Evolutionary conservation across 345 rosid genomes (phyloP).

Genomic region (Firmiana major): DNA sequence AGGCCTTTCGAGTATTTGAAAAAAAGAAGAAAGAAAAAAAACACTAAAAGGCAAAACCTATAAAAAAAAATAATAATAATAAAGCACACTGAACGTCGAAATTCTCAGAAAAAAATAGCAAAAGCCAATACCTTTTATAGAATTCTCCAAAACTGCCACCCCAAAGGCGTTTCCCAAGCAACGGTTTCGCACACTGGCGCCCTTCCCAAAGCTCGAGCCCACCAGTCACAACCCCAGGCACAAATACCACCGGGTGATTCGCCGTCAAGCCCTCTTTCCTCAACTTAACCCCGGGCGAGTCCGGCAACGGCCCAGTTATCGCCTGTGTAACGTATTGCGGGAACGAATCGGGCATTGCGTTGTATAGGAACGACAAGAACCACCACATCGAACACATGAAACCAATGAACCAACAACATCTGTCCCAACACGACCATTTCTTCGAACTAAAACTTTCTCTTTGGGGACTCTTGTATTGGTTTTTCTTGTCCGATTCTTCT

Average conservation of each 20-base stretch:
- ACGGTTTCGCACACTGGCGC: conserved; percentile 57
- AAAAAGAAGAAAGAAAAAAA: too few species aligned
- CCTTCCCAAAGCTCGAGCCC: conserved; percentile 82
- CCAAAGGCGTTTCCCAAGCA: conserved; percentile 67
- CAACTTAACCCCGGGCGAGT: conserved; percentile 63
- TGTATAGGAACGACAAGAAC: conserved; percentile 46
- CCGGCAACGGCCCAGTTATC: conserved; percentile 56
- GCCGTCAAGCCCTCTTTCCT: conserved; percentile 50
- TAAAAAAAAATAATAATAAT: too few species aligned
- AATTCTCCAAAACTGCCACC: conserved; percentile 67
- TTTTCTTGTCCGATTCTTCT: conserved; percentile 12
- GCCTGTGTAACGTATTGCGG: conserved; percentile 71
- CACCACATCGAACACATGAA: conserved; percentile 57
- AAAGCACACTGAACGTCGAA: too few species aligned
- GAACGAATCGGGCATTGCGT: conserved; percentile 63
- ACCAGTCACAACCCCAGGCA: conserved; percentile 71
- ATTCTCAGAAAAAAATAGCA: not conserved
- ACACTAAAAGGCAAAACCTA: too few species aligned
- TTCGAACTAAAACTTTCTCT: not conserved
- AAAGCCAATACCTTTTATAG: conserved; percentile 41
- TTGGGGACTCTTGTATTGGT: not conserved
- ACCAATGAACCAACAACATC: conserved; percentile 63
- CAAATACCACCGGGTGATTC: conserved; percentile 65
- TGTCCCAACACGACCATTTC: conserved; percentile 51
- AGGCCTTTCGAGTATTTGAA: too few species aligned